A percentile compares a stretch with the other conserved stretches of the same genome.
Evolutionary conservation across 805 yeast genomes (phyloP).

Genomic region (Candida pseudoglaebosa): DNA sequence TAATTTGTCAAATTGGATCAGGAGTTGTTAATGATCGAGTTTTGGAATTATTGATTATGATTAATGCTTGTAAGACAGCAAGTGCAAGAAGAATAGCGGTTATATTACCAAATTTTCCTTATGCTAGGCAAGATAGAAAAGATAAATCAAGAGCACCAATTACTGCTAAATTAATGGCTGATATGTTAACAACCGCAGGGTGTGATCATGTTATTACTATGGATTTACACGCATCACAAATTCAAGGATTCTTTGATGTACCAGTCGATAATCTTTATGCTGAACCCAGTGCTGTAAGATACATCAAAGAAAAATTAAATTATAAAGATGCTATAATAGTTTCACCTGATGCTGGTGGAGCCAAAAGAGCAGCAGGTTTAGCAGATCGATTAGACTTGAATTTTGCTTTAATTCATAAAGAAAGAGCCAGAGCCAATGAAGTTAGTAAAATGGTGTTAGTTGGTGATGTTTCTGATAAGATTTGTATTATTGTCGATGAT

Average conservation of each 20-base stretch:
- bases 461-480: constrained; percentile 84
- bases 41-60: constrained; percentile 83
- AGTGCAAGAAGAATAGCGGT: constrained; percentile 93
- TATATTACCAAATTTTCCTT: constrained; percentile 92
- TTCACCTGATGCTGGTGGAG: constrained; percentile 99
- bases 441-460: constrained; percentile 93
- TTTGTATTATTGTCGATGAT: constrained; percentile 87
- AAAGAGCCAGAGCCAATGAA: constrained; percentile 92
- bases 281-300: constrained; percentile 84
- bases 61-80: constrained; percentile 94
- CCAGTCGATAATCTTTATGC: constrained; percentile 97
- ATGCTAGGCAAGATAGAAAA: constrained; percentile 96
- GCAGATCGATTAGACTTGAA: constrained; percentile 90
- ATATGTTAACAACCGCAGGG: constrained; percentile 88
- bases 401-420: constrained; percentile 95
- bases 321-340: constrained; percentile 68
- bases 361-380: constrained; percentile 90
- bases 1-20: constrained; percentile 74
- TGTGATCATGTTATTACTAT: constrained; percentile 93
- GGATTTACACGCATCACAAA: constrained; percentile 97
- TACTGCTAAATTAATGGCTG: constrained; percentile 91
- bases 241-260: constrained; percentile 92
- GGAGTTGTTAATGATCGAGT: constrained; percentile 81
- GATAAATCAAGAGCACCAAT: constrained; percentile 96
- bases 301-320: constrained; percentile 62